phyloP scores from a whole-genome alignment of 768 basidiomycete species.

The Dioszegia aurantiaca region DNA sequence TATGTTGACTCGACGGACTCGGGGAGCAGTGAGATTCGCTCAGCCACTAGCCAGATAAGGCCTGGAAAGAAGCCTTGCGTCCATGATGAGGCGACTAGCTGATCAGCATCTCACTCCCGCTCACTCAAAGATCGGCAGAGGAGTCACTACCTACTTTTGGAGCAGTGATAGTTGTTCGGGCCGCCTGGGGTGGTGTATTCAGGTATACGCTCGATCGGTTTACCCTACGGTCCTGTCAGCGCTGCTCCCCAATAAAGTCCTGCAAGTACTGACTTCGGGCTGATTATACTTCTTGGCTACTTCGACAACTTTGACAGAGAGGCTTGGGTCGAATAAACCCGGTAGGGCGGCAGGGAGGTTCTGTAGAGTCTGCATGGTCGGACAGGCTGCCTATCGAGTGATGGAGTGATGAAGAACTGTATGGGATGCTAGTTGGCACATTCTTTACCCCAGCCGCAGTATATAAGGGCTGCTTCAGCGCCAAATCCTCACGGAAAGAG shows the following conservation, averaged over 20 bases:
- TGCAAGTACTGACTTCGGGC: slow-evolving; percentile 31
- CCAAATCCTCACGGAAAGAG: too few species aligned
- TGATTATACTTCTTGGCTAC: slow-evolving; percentile 43
- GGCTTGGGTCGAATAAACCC: slow-evolving; percentile 30
- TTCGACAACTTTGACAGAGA: slow-evolving; percentile 36
- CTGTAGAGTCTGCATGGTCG: slow-evolving; percentile 1
- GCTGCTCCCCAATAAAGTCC: background rate
- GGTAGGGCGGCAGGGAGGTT: slow-evolving; percentile 8
- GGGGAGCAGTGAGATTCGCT: slow-evolving; percentile 27
- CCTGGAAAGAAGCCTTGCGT: slow-evolving; percentile 46
- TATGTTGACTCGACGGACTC: slow-evolving; percentile 20
- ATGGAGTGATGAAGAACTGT: background rate
- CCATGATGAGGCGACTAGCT: slow-evolving; percentile 31
- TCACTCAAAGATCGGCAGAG: background rate
- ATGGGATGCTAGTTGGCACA: too few species aligned
- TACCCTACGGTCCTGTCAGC: slow-evolving; percentile 25
- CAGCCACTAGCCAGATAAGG: slow-evolving; percentile 38
- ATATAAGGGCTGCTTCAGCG: too few species aligned
- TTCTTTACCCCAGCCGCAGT: too few species aligned
- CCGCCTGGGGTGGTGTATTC: slow-evolving; percentile 41
- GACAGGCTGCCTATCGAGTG: too few species aligned
- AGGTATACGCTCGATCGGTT: slow-evolving; percentile 25
- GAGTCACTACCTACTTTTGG: slow-evolving; percentile 32
- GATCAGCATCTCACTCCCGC: background rate
- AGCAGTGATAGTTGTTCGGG: slow-evolving; percentile 38